Base-by-base conservation (phyloP, 371 early-diverging fungal species). In the Apophysomyces variabilis region DNA sequence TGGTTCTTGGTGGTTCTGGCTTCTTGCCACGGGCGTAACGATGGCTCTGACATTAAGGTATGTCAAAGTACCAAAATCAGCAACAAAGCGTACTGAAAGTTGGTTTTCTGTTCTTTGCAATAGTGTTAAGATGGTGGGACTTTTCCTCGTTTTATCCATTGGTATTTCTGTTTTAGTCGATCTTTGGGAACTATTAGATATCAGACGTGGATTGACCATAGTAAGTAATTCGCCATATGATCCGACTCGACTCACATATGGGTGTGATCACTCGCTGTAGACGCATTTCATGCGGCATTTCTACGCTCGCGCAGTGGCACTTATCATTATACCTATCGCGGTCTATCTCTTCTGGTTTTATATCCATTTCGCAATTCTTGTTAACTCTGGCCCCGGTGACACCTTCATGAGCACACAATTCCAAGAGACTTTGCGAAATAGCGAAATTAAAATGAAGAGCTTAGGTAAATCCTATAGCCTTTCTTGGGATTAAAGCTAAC, bases 111-210 rank as follows among this genome's bases (percentile, higher is more conserved):
- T 46, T 36, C 26, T 57, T 46, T 13, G 41, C 66, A 43, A 36
- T 73, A 94, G 95, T 63, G 94, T 96, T 73, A 99, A 99, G 74
- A 88, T 98, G 90, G 99, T 98, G 2, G 99, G 99, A 7, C 73
- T 96, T 14, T 91, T 99, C 67, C 87, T 93, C 11, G 89, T 98
- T 7, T 85, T 84, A 3, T 79, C 92, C 12, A 83, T 99, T 62
- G 99, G 99, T 35, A 66, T 91, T 14, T 92, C 93, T 4, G 93
- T 92, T 0, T 57, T 98, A n/a, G 76, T 83, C 60, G 99, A 99
- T 71, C 84, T 99, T 32, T 98, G 99, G 98, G 79, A 87, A 37
- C 79, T 97, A 18, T 73, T 97, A 47, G 98, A 98, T 76, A 85
- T 89, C 62, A 84, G 86, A 5, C 90, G 93, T 57, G 92, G 93